Evolutionary conservation across 139 green algal genomes (phyloP), one percentile per base, ranked within the genome.

Genomic region (Eudorina sp.): DNA sequence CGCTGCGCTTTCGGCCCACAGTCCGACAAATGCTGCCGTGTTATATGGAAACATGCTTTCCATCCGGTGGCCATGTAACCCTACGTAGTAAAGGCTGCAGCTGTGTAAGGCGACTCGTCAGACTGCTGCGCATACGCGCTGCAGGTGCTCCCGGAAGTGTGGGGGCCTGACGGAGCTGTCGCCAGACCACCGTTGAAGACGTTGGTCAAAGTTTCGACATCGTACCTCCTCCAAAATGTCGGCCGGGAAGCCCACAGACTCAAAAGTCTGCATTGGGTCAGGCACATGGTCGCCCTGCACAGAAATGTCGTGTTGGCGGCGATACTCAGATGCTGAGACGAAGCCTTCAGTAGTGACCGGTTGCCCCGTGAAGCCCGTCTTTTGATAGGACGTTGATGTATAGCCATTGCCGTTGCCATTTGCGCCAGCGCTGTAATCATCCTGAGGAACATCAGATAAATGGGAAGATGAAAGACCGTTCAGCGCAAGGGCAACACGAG

Each of bases 151-250:
- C n/a, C n/a, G n/a, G n/a, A n/a, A n/a, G n/a, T n/a, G n/a, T n/a
- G n/a, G n/a, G n/a, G n/a, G n/a, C n/a, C n/a, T n/a, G n/a, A n/a
- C n/a, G n/a, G n/a, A n/a, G n/a, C n/a, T n/a, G n/a, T n/a, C n/a
- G n/a, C n/a, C n/a, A n/a, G n/a, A n/a, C n/a, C n/a, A n/a, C n/a
- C n/a, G n/a, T n/a, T n/a, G n/a, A n/a, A n/a, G n/a, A n/a, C n/a
- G n/a, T n/a, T n/a, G n/a, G n/a, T n/a, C n/a, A n/a, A n/a, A n/a
- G n/a, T n/a, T 29, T 34, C 18, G 19, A 79, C 40, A 53, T 43
- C 81, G 64, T 72, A 97, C 94, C 94, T 97, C 96, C 40, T 95
- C 93, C 88, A 97, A 84, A 72, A 98, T 95, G 80, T 96, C 92
- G 16, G 40, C 25, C 21, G 96, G 89, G 77, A 97, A 97, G n/a